Conservation (phyloP, 768 basidiomycete genomes). For the Serendipita sp. region DNA sequence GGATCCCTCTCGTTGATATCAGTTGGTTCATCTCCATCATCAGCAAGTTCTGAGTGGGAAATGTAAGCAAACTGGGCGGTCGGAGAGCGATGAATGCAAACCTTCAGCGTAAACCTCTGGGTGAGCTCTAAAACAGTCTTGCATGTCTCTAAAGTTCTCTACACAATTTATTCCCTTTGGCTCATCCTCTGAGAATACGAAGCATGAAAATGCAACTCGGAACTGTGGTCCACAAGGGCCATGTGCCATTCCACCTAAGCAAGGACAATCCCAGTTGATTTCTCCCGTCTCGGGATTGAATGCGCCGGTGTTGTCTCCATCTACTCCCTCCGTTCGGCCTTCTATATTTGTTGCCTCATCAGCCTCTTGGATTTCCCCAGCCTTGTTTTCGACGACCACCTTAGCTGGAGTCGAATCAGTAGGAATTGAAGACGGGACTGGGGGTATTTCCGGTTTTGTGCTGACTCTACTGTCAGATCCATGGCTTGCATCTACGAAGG, state of each 20-base stretch:
- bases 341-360: background rate
- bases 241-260: slow-evolving; percentile 96
- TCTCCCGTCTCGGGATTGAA: slow-evolving; percentile 95
- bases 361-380: background rate
- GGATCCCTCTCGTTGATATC: background rate
- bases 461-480: too few species aligned
- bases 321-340: background rate
- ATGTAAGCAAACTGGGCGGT: background rate
- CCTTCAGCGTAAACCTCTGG: slow-evolving; percentile 94
- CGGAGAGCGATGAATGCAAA: slow-evolving; percentile 23
- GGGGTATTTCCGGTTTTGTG: too few species aligned
- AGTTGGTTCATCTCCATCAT: background rate
- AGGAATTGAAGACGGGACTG: background rate
- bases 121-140: slow-evolving; percentile 89
- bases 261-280: slow-evolving; percentile 99
- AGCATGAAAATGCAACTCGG: slow-evolving; percentile 92
- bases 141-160: slow-evolving; percentile 95
- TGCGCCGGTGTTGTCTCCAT: slow-evolving; percentile 30
- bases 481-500: too few species aligned
- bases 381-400: background rate
- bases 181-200: slow-evolving; percentile 83
- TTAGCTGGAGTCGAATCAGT: background rate
- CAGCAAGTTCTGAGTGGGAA: background rate
- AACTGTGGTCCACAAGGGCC: slow-evolving; percentile 92
- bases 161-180: slow-evolving; percentile 97